A percentile compares a stretch with the other conserved stretches of the same genome.
These are phyloP conservation scores for Trichoderma gracile DNA, from an alignment of 2,329 filamentous ascomycete species.

Conservation along the genomic window DNA sequence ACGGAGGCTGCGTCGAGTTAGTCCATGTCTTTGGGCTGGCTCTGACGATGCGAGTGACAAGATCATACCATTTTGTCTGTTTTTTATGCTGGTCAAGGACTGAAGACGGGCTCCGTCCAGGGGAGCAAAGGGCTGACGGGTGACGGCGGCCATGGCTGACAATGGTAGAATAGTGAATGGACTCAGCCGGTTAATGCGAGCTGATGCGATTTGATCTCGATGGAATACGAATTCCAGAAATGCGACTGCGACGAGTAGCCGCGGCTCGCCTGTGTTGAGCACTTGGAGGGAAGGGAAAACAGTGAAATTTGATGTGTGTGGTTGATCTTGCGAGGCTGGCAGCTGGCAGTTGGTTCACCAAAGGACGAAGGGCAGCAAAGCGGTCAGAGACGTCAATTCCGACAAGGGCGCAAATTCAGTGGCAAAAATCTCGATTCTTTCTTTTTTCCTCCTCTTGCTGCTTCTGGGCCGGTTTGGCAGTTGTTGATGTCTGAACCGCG, in stretches of 20 bases:
- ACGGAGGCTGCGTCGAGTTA: constrained; percentile 36
- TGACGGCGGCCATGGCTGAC: constrained; percentile 53
- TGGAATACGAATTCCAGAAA: background rate
- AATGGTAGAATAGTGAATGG: background rate
- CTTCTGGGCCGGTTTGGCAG: constrained; percentile 1
- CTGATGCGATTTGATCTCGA: background rate
- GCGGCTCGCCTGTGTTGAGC: background rate
- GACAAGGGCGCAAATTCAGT: background rate
- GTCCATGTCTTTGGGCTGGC: no score
- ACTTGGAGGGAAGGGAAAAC: background rate
- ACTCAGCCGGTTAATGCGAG: background rate
- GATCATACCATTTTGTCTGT: constrained; percentile 69
- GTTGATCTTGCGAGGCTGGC: no score
- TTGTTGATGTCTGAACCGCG: background rate
- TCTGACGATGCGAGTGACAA: no score
- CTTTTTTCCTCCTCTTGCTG: background rate
- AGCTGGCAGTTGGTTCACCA: constrained; percentile 19
- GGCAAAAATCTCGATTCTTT: background rate
- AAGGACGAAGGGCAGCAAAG: constrained; percentile 10
- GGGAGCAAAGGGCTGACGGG: constrained; percentile 74
- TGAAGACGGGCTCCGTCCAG: constrained; percentile 70
- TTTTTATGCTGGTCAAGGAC: constrained; percentile 72
- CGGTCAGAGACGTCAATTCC: constrained; percentile 19
- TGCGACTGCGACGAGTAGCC: constrained; percentile 6
- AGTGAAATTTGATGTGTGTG: background rate